Conservation (phyloP, 139 green algal species). For the Coccomyxa sp. region DNA sequence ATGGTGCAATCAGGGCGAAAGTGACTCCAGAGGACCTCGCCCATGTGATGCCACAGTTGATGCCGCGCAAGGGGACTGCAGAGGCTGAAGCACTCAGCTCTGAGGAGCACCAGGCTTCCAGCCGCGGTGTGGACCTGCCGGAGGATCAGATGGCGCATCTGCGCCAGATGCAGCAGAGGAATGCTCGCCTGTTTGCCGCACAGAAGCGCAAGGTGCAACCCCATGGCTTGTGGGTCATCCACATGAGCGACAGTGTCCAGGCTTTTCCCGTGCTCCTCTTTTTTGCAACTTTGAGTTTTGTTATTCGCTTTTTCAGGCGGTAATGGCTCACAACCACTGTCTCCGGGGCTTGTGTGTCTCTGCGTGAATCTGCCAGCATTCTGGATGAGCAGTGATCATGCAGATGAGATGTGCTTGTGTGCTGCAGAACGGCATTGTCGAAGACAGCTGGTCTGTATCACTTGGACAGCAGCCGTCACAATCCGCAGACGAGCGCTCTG, state of each 20-base stretch:
- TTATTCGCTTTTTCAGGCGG: too few relatives aligned
- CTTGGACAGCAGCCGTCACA: too few relatives aligned
- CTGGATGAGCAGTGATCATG: too few relatives aligned
- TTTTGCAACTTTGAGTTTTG: too few relatives aligned
- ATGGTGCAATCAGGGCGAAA: not conserved
- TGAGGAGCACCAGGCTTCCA: not conserved
- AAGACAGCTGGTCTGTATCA: not conserved
- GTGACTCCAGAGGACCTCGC: slow-evolving; percentile 4
- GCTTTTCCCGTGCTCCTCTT: too few relatives aligned
- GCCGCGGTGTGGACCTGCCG: not conserved
- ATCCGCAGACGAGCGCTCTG: too few relatives aligned
- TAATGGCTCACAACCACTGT: too few relatives aligned
- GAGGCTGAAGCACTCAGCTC: not conserved
- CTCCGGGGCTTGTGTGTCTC: too few relatives aligned
- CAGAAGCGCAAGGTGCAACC: not conserved
- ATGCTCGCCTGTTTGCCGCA: not conserved
- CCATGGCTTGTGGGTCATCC: too few relatives aligned
- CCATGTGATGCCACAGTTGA: not conserved
- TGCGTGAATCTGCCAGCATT: too few relatives aligned
- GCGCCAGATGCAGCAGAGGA: not conserved
- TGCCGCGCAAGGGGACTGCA: not conserved
- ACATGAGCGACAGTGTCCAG: too few relatives aligned
- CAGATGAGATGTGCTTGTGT: too few relatives aligned
- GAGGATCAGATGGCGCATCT: not conserved
- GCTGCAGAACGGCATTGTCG: not conserved